These are phyloP conservation scores for Syzygium malaccense DNA, from an alignment of 441 rosid species.

Conservation along the genomic window DNA sequence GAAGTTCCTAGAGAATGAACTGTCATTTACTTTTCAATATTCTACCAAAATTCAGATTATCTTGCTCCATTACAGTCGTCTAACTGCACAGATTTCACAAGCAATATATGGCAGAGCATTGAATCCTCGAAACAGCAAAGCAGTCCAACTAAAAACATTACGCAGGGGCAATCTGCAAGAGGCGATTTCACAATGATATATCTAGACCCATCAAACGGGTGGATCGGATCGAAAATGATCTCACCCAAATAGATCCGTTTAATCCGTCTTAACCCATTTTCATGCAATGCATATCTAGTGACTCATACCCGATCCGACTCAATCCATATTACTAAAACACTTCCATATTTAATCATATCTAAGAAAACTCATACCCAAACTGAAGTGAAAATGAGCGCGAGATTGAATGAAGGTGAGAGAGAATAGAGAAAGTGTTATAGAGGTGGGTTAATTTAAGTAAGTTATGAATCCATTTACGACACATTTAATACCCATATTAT, in stretches of 20 bases:
- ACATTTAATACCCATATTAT: no score
- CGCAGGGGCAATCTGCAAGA: not conserved
- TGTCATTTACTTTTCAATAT: not conserved
- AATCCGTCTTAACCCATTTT: no score
- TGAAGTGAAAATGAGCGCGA: fast-evolving
- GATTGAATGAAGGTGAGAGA: not conserved
- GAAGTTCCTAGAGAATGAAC: not conserved
- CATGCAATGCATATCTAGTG: not conserved
- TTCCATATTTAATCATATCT: not conserved
- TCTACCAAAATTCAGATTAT: not conserved
- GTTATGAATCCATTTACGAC: not conserved
- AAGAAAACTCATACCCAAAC: not conserved
- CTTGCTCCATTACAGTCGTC: not conserved
- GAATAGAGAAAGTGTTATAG: not conserved
- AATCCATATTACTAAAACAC: not conserved
- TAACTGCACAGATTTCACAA: not conserved
- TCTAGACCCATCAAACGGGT: not conserved
- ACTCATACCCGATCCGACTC: not conserved
- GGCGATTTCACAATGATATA: not conserved
- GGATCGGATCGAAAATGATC: fast-evolving
- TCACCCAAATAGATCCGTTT: not conserved
- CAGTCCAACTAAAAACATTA: not conserved
- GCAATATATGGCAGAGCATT: not conserved
- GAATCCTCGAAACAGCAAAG: not conserved
- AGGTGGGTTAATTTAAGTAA: not conserved